Base-by-base conservation (phyloP, 2,329 filamentous ascomycete species). In the Nannizziopsis arthrosporioides region DNA sequence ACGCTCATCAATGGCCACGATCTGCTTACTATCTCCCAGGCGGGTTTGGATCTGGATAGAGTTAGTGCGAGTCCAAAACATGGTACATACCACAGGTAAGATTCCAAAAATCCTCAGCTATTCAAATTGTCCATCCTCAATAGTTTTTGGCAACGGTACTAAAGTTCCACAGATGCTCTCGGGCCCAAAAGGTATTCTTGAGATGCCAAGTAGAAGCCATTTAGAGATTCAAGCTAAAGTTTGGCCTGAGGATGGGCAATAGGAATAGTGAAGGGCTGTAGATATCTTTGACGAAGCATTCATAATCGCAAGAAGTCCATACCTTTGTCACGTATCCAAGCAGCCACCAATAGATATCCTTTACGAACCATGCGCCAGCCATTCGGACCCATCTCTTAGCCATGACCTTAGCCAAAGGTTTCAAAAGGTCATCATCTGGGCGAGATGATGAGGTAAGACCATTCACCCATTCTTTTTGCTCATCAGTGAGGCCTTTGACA, bases 381-480 rank as follows among this genome's bases (percentile, higher is more conserved):
- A 47, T 50, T 17, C 53, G 51, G 11, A 59, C 46, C 57, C 57
- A 59, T 22, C 45, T 45, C n/a, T 49, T 52, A 5, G 56, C 55
- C 35, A 57, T 37, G 15, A 51, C 34, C 27, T 42, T 55, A 14
- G 47, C 53, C 11, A 55, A 40, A 18, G 55, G 57, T 40, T 53
- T 54, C 6, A 60, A 45, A 39, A 60, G 48, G 51, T 60, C 58
- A 47, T 57, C 58, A 45, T 57, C 56, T 14, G 52, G 54, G 3
- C 54, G 52, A 1, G 53, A 55, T 41, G 56, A 58, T 3, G 57
- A 59, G 17, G 53, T 60, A 38, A 60, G 48, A 22, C 53, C 56
- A 41, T 57, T 59, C 9, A 60, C 53, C 57, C 57, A 60, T 42
- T 53, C 42, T 1, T 34, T 51, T 39, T 58, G 48, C 5, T 55